phyloP scores from a whole-genome alignment of 139 green algal genomes.

The Volvox africanus region DNA sequence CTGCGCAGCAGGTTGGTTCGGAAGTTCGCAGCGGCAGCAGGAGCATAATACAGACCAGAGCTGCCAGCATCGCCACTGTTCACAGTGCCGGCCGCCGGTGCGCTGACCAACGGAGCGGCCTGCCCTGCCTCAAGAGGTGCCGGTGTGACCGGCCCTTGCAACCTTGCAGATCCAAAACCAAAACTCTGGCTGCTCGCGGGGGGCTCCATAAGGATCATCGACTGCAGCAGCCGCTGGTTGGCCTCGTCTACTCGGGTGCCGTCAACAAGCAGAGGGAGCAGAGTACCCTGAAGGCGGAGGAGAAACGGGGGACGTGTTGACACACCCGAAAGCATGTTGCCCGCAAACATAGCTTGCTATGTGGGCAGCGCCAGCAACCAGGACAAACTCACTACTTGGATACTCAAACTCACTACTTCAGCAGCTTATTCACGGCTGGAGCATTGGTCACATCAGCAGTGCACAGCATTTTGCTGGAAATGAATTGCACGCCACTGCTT shows the following conservation, averaged over 20 bases:
- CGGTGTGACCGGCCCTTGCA: background rate
- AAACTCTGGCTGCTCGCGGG: constrained; percentile 11
- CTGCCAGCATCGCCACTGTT: background rate
- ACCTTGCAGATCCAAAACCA: constrained; percentile 3
- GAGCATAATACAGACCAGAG: constrained; percentile 26
- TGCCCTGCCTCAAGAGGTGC: background rate
- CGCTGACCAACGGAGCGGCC: background rate
- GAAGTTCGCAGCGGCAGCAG: constrained; percentile 69
- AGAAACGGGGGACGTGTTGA: no score
- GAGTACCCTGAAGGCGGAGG: constrained; percentile 61
- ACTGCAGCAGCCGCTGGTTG: constrained; percentile 51
- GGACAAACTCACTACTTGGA: no score
- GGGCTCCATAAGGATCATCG: constrained; percentile 67
- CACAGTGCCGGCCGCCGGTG: background rate
- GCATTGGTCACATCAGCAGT: no score
- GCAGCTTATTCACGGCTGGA: no score
- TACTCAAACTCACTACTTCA: no score
- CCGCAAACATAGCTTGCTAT: no score
- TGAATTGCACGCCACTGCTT: no score
- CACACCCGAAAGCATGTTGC: no score
- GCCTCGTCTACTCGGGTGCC: constrained; percentile 58
- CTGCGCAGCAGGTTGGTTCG: constrained; percentile 69
- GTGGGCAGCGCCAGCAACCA: no score
- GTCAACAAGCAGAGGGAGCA: constrained; percentile 83
- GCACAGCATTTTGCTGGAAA: no score